A percentile compares a stretch with the other conserved stretches of the same genome.
Evolutionary conservation across 306 rosid genomes (phyloP).

Genomic region (Pachyrhizus erosus): DNA sequence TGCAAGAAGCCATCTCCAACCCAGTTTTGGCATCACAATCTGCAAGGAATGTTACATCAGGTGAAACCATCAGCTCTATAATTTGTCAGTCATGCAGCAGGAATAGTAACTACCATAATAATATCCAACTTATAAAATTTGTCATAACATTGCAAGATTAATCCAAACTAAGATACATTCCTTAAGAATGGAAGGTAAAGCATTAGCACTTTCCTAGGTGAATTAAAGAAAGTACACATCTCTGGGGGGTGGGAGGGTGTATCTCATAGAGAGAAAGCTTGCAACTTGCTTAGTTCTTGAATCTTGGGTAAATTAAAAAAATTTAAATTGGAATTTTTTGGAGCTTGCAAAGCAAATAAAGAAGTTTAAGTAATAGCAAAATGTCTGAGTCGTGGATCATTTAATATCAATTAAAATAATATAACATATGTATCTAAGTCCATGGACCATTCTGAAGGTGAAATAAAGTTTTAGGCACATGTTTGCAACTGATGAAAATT

Average conservation of each 20-base stretch:
- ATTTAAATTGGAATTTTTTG: background rate
- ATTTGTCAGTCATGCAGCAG: slow-evolving; percentile 23
- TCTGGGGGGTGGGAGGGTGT: background rate
- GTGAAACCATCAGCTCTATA: slow-evolving; percentile 37
- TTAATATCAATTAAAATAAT: slow-evolving; percentile 18
- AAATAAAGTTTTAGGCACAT: slow-evolving; percentile 29
- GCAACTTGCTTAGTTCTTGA: background rate
- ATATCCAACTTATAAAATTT: slow-evolving; percentile 24
- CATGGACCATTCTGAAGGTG: slow-evolving; percentile 20
- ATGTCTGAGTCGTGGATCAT: slow-evolving; percentile 2
- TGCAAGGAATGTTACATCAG: slow-evolving; percentile 54
- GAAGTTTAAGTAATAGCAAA: background rate
- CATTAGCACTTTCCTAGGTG: background rate
- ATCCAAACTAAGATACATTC: background rate
- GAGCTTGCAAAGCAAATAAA: slow-evolving; percentile 10
- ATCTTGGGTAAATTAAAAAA: slow-evolving; percentile 9
- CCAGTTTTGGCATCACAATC: slow-evolving; percentile 91
- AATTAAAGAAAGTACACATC: slow-evolving; percentile 25
- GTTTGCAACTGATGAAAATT: slow-evolving; percentile 8
- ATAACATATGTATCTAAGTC: background rate
- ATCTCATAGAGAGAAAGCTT: too few species aligned
- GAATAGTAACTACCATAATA: slow-evolving; percentile 25
- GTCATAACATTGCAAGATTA: slow-evolving; percentile 29
- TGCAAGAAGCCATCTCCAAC: slow-evolving; percentile 99
- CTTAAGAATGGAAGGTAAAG: slow-evolving; percentile 31